Evolutionary conservation across 1,139 yeast species (phyloP).

Genomic region (Petasospora rhodanensis): DNA sequence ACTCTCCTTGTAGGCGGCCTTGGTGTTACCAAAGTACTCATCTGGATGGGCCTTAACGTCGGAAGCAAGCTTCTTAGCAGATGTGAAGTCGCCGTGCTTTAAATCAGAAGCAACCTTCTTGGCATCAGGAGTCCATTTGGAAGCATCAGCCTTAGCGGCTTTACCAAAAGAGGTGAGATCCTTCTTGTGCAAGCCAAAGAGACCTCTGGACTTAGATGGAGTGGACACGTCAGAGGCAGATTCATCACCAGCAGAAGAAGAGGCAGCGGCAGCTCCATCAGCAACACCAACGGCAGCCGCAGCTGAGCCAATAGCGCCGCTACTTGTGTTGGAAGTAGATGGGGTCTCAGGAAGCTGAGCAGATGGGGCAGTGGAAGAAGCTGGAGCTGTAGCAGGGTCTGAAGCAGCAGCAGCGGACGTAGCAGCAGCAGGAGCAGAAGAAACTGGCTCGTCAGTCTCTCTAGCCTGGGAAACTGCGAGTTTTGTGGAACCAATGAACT

Average conservation of each 20-base stretch:
- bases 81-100: constrained; percentile 22
- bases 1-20: constrained; percentile 15
- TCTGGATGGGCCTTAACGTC: constrained; percentile 21
- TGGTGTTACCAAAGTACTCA: constrained; percentile 17
- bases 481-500: constrained; percentile 16
- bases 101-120: constrained; percentile 26
- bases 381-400: background rate
- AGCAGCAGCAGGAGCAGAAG: constrained; percentile 2
- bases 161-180: constrained; percentile 10
- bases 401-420: background rate
- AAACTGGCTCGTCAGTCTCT: too few species aligned
- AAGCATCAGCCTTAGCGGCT: constrained; percentile 16
- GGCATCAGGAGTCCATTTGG: constrained; percentile 21
- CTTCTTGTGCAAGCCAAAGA: constrained; percentile 7
- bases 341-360: background rate
- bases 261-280: background rate
- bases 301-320: too few species aligned
- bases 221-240: background rate
- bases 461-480: constrained; percentile 16
- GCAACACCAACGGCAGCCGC: constrained; percentile 2
- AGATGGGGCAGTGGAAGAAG: background rate
- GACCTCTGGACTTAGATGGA: constrained; percentile 3
- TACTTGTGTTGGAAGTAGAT: too few species aligned
- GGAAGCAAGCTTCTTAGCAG: constrained; percentile 17
- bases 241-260: background rate